Base-by-base conservation (phyloP, 2,329 filamentous ascomycete genomes). In the Periconia sp. region DNA sequence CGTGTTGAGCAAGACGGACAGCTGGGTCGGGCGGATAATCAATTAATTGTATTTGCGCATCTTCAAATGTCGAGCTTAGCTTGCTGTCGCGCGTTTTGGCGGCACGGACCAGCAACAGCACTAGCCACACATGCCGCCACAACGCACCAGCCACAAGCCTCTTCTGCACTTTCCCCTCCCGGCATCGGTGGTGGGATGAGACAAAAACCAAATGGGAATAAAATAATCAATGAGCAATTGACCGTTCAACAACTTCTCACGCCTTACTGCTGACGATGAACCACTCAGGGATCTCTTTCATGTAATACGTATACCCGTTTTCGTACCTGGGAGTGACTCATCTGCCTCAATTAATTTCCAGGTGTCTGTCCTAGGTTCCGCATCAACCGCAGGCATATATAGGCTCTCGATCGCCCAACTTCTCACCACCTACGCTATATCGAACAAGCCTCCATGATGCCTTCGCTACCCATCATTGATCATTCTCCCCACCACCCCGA, bases 401-500 rank as follows among this genome's bases (percentile, higher is more conserved):
- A 33, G 41, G 33, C 45, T 42, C 42, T 49, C 48, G 47, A 23
- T 41, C 7, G 15, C 18, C 10, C 13, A n/a, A n/a, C 43, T 2
- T 3, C 43, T 19, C 18, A 6, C 13, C 43, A n/a, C 43, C 19
- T 3, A 15, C 23, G 6, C 23, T 17, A 30, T 43, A 6, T 31
- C 45, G 33, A 37, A 37, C 3, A 37, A 5, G n/a, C 41, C 47
- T 5, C 41, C 62, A 59, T 52, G 6, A 81, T 81, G 79, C 64
- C 76, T 57, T 56, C 72, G 53, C 72, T 77, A 61, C 79, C 75
- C 56, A 65, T 88, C 41, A 80, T 88, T 58, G 93, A 97, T 72
- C 87, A 97, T 75, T 97, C 93, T 55, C 92, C 92, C 66, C 87
- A 89, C 71, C 87, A 96, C 74, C 90, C 91, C 55, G 83, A 88